phyloP scores from a whole-genome alignment of 2,329 filamentous ascomycete species.

The Rutstroemia sp. region DNA sequence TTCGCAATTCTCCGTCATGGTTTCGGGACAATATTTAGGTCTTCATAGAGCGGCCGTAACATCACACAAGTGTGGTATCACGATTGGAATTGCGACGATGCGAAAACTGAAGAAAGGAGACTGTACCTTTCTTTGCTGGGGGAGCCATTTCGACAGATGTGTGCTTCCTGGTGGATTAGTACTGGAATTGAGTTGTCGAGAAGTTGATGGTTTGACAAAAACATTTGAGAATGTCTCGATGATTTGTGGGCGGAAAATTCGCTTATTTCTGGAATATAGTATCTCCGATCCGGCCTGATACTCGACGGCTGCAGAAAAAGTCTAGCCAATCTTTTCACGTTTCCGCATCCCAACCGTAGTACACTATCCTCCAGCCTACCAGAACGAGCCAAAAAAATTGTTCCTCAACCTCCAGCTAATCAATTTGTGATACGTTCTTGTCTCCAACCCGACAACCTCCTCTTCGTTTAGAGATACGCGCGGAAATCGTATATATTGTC shows the following conservation, averaged over 20 bases:
- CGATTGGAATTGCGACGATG: conserved; percentile 11
- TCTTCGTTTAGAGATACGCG: no score
- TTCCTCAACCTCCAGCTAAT: no score
- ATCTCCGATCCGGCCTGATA: not conserved
- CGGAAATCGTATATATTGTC: no score
- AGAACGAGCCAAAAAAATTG: no score
- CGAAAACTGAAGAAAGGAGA: conserved; percentile 15
- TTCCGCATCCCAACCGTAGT: not conserved
- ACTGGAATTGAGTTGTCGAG: conserved; percentile 15
- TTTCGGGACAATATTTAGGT: conserved; percentile 10
- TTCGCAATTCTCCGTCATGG: conserved; percentile 12
- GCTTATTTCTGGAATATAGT: not conserved
- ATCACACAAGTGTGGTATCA: conserved; percentile 14
- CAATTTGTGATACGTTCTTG: no score
- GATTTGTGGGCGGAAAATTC: conserved; percentile 8
- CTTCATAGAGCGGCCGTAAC: conserved; percentile 12
- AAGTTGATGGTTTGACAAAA: conserved; percentile 9
- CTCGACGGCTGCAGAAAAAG: not conserved
- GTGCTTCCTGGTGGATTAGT: conserved; percentile 17
- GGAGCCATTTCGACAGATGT: conserved; percentile 28
- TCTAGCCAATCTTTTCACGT: not conserved
- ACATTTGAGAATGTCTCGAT: not conserved
- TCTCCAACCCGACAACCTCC: no score
- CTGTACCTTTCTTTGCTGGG: conserved; percentile 30
- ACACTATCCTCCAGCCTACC: not conserved